phyloP scores from a whole-genome alignment of 2,329 filamentous ascomycete genomes.

The Apiospora pterosperma region DNA sequence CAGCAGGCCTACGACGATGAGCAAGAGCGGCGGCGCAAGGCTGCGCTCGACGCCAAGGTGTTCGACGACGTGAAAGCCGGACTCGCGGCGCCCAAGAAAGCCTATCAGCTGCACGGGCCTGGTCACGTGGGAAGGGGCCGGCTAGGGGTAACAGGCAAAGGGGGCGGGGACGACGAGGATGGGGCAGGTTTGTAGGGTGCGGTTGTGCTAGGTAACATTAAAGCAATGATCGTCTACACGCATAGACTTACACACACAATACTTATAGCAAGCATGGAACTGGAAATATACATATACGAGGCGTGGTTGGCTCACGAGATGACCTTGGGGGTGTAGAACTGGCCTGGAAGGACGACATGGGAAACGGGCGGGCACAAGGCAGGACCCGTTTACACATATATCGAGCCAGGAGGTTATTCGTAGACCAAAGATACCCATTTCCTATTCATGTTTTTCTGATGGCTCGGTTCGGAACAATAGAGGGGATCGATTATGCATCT shows the following conservation, averaged over 20 bases:
- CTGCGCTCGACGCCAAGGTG: conserved; percentile 25
- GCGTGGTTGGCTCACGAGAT: neutral
- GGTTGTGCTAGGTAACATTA: neutral
- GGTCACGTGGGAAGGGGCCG: neutral
- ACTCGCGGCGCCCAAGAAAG: conserved; percentile 23
- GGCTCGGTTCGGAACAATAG: neutral
- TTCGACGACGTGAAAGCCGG: conserved; percentile 21
- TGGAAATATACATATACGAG: neutral
- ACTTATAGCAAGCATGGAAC: neutral
- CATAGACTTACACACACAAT: neutral
- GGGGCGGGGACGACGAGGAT: neutral
- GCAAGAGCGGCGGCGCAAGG: conserved; percentile 21
- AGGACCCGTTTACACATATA: neutral
- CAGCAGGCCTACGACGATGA: conserved; percentile 15
- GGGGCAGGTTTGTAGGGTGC: neutral
- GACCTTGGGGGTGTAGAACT: neutral
- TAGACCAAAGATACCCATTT: neutral
- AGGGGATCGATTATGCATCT: neutral
- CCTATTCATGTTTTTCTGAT: neutral
- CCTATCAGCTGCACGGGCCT: conserved; percentile 6
- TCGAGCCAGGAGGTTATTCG: neutral
- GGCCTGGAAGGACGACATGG: neutral
- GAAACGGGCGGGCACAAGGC: neutral
- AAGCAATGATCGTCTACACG: neutral
- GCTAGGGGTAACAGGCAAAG: neutral